Percentiles rank a stretch among this genome's conserved stretches.
These are phyloP conservation scores for Hanseniaspora hatyaiensis DNA, from an alignment of 805 yeast species.

Conservation along the genomic window DNA sequence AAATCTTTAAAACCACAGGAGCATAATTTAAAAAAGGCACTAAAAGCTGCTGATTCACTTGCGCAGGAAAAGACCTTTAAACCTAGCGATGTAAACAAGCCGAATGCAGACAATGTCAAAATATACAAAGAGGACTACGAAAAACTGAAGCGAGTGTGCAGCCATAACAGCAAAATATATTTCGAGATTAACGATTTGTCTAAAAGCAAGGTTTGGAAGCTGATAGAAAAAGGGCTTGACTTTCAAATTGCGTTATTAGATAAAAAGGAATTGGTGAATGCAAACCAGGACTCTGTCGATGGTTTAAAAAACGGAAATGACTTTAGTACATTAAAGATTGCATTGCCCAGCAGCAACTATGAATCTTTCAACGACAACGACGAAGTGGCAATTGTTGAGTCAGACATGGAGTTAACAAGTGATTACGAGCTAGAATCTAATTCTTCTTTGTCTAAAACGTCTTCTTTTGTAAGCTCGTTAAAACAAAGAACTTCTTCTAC, in stretches of 20 bases:
- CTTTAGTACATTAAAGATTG: too few species aligned
- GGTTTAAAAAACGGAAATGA: neutral
- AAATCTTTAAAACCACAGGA: too few species aligned
- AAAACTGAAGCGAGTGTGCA: conserved; percentile 24
- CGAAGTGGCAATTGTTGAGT: conserved; percentile 1
- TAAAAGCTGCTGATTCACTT: too few species aligned
- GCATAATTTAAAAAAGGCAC: too few species aligned
- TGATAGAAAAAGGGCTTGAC: conserved; percentile 27
- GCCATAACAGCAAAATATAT: conserved; percentile 28
- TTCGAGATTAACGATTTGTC: conserved; percentile 26
- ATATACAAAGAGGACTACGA: conserved; percentile 4
- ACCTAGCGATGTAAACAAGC: too few species aligned
- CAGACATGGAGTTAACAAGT: conserved; percentile 1
- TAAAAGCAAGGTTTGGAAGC: conserved; percentile 27
- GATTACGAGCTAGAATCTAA: conserved; percentile 9
- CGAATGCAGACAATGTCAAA: neutral
- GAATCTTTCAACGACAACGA: neutral
- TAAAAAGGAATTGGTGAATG: neutral
- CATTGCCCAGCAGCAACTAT: too few species aligned
- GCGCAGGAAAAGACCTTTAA: too few species aligned
- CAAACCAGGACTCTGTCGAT: neutral
- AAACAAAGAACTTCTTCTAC: conserved; percentile 11
- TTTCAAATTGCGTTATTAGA: conserved; percentile 17
- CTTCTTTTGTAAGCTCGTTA: conserved; percentile 9
- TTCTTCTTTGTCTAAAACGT: conserved; percentile 4